Evolutionary conservation across 768 basidiomycete species (phyloP).

Genomic region (Hydnum rufescens): DNA sequence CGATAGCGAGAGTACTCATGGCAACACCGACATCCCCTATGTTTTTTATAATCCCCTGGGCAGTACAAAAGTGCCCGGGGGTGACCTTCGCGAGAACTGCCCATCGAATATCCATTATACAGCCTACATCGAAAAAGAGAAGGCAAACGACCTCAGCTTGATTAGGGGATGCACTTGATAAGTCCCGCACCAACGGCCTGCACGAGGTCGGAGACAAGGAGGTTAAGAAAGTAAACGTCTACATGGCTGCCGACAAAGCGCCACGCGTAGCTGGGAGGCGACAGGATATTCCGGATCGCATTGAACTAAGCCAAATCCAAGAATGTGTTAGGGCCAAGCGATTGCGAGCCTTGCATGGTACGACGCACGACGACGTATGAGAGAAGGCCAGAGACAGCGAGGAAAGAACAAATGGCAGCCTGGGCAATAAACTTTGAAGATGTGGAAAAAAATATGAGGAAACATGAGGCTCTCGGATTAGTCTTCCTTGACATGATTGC

Average conservation of each 20-base stretch:
- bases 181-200: background rate
- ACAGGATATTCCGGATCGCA: background rate
- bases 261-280: background rate
- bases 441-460: background rate
- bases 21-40: slow-evolving; percentile 1
- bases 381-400: background rate
- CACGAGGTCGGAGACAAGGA: background rate
- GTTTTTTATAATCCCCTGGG: background rate
- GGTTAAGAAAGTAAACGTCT: background rate
- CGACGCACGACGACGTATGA: background rate
- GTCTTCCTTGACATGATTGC: background rate
- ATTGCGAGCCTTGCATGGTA: background rate
- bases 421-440: background rate
- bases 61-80: background rate
- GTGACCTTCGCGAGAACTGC: background rate
- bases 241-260: background rate
- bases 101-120: background rate
- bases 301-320: background rate
- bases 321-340: background rate
- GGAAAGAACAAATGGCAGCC: background rate
- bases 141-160: background rate
- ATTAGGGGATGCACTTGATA: background rate
- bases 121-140: background rate
- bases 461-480: background rate
- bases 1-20: slow-evolving; percentile 5